A percentile compares a stretch with the other conserved stretches of the same genome.
Conservation (phyloP, 441 rosid genomes). For the Metrosideros polymorpha region DNA sequence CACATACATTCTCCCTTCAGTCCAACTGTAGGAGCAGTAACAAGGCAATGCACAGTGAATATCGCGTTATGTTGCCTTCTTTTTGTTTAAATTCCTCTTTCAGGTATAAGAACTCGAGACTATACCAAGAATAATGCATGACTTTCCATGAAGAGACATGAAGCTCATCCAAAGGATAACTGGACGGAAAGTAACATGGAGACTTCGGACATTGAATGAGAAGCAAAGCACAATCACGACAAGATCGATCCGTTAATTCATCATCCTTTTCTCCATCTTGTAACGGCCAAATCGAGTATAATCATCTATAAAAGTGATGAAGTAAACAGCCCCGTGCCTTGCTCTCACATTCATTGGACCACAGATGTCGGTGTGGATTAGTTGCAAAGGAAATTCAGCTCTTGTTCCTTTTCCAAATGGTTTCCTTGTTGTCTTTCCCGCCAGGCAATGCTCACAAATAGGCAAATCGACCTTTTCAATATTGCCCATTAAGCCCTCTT, state of each 20-base stretch:
- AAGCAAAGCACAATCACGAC: background rate
- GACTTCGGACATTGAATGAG: background rate
- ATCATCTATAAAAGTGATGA: no score
- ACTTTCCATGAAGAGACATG: background rate
- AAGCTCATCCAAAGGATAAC: background rate
- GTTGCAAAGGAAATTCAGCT: no score
- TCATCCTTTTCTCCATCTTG: fast-evolving
- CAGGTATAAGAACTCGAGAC: background rate
- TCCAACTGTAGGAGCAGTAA: background rate
- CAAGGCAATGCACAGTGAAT: background rate
- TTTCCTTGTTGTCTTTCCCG: no score
- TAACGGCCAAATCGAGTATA: no score
- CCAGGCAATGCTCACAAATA: no score
- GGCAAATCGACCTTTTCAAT: no score
- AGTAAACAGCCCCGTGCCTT: no score
- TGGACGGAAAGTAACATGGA: background rate
- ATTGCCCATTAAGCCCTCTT: no score
- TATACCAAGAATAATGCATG: background rate
- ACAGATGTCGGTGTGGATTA: no score
- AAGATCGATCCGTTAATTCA: background rate
- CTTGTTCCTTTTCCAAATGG: no score
- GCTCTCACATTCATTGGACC: no score
- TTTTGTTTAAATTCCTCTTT: background rate
- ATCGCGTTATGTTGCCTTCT: background rate
- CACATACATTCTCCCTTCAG: background rate